A percentile compares a stretch with the other conserved stretches of the same genome.
phyloP scores from a whole-genome alignment of 2,329 filamentous ascomycete species.

The Cryphonectria radicalis region DNA sequence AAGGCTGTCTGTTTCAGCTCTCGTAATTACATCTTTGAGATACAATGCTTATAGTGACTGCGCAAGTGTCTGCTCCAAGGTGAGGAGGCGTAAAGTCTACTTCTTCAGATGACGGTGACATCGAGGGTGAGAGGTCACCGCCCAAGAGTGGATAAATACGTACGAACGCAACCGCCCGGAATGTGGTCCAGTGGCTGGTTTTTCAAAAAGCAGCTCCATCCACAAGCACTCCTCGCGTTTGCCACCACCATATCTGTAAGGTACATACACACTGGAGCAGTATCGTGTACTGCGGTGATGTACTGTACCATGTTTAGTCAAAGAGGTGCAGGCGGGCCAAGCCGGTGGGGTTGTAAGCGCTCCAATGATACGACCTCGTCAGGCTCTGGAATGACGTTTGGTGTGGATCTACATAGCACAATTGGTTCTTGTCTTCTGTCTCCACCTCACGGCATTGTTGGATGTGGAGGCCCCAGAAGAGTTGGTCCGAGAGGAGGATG shows the following conservation, averaged over 20 bases:
- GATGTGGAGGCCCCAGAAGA: not conserved
- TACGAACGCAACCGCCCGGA: too few relatives aligned
- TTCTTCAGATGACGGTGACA: too few relatives aligned
- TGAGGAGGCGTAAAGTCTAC: too few relatives aligned
- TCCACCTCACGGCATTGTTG: not conserved
- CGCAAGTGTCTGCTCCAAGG: too few relatives aligned
- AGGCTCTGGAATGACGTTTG: conserved; percentile 17
- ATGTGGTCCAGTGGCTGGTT: not conserved
- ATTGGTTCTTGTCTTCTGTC: not conserved
- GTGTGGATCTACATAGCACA: conserved; percentile 3
- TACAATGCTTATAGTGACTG: too few relatives aligned
- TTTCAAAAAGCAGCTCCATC: not conserved
- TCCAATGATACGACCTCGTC: conserved; percentile 6
- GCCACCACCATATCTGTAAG: not conserved
- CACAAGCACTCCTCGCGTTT: not conserved
- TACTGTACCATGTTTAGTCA: too few relatives aligned
- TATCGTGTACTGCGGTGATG: too few relatives aligned
- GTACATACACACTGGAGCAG: too few relatives aligned
- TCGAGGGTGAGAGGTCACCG: too few relatives aligned
- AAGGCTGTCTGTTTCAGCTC: not conserved
- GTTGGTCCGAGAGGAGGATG: not conserved
- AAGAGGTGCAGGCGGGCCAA: too few relatives aligned
- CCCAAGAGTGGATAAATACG: too few relatives aligned
- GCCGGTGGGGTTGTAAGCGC: conserved; percentile 8
- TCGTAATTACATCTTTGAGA: not conserved